Evolutionary conservation across 352 stramenopile species (phyloP).

Genomic region (Pythium dissotocum): DNA sequence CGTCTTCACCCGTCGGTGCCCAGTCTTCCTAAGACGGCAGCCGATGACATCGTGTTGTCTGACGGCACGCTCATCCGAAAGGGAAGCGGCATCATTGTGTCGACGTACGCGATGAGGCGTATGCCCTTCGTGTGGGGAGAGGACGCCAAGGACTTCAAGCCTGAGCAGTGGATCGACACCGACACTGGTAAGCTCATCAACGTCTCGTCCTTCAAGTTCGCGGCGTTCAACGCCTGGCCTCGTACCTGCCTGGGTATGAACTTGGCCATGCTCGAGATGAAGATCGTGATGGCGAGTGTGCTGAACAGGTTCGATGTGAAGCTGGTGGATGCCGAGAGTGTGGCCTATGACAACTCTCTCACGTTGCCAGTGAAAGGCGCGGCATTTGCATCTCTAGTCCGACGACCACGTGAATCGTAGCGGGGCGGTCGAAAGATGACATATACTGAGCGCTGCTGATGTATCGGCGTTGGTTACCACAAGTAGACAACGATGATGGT

Average conservation of each 20-base stretch:
- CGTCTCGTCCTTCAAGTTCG: constrained; percentile 65
- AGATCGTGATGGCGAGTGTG: constrained; percentile 42
- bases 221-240: constrained; percentile 61
- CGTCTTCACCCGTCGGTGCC: constrained; percentile 63
- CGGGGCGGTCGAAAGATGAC: too few relatives aligned
- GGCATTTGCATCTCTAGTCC: too few relatives aligned
- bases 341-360: too few relatives aligned
- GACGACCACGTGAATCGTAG: too few relatives aligned
- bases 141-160: constrained; percentile 62
- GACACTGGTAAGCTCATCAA: constrained; percentile 31
- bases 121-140: constrained; percentile 55
- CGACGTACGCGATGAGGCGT: constrained; percentile 58
- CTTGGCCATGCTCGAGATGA: constrained; percentile 67
- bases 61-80: constrained; percentile 62
- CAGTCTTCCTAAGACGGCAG: constrained; percentile 38
- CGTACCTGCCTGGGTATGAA: constrained; percentile 62
- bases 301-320: not conserved
- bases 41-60: constrained; percentile 51
- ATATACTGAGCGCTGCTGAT: too few relatives aligned
- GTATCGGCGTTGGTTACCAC: too few relatives aligned
- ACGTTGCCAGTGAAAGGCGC: too few relatives aligned
- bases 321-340: not conserved
- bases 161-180: constrained; percentile 65
- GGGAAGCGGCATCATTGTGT: constrained; percentile 48
- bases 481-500: too few relatives aligned